Evolutionary conservation across 2,329 filamentous ascomycete genomes (phyloP), one percentile per base, ranked within the genome.

Genomic region (Fusarium goolgardi): DNA sequence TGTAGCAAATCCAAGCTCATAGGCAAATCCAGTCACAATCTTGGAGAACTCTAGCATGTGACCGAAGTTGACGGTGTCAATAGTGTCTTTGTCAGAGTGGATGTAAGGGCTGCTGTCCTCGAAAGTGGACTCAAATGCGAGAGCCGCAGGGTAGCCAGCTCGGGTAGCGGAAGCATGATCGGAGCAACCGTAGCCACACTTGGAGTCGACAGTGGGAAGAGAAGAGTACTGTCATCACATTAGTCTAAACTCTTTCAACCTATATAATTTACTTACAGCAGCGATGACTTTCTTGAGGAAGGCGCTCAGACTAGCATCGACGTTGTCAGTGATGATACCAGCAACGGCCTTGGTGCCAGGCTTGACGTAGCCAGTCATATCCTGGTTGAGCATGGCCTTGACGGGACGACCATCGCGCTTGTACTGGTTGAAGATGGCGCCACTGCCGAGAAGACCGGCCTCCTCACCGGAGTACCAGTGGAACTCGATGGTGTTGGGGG

Each of bases 381-480:
- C 81, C 57, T 81, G 80, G 71, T 82, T 79, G 2, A 83, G 76
- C 76, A 82, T 81, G 13, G 79, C 78, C 58, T 77, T 77, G 59
- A 83, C 77, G 23, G 78, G 74, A 2, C 72, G 71, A 5, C 74
- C 73, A 5, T 71, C 64, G 1, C 71, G 69, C 43, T 74, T 67
- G 61, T 83, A 83, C 41, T 74, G 67, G 25, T 77, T 71, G 65
- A 81, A 82, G 54, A 83, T 78, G 32, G 78, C 79, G 31, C 92
- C 90, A 59, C 88, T 91, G 46, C 92, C 92, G 1, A 95, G 85
- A 41, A 96, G 82, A 16, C 92, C 92, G 11, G 90, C 91, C 76
- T 96, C 92, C 73, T 96, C 92, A 2, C 91, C 92, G 5, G 89
- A 90, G 78, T 94, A 95, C 91, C 91, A 96, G 77, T 95, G 91